Percentiles rank a stretch among this genome's conserved stretches.
phyloP scores from a whole-genome alignment of 805 yeast species.

The Blastobotrys americana region DNA sequence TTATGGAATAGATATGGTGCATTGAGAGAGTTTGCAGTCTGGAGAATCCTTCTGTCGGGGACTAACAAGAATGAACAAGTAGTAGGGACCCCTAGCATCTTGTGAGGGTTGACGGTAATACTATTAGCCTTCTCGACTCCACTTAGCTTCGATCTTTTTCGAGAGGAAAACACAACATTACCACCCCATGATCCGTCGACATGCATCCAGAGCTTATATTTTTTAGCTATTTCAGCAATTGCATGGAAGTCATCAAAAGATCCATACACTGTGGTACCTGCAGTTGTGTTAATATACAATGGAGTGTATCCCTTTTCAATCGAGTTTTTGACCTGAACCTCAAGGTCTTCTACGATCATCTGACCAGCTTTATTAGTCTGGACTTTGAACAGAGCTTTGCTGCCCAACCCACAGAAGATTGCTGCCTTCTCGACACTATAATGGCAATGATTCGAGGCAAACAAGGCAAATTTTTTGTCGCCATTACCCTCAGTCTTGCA shows the following conservation, averaged over 20 bases:
- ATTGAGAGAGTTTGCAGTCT: slow-evolving; percentile 61
- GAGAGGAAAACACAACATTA: slow-evolving; percentile 59
- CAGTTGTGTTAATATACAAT: slow-evolving; percentile 70
- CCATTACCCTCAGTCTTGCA: slow-evolving; percentile 57
- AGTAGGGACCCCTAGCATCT: slow-evolving; percentile 77
- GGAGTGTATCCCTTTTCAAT: slow-evolving; percentile 57
- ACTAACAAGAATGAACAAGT: slow-evolving; percentile 62
- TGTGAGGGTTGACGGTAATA: slow-evolving; percentile 77
- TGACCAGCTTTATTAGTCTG: slow-evolving; percentile 49
- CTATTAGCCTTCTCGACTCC: slow-evolving; percentile 68
- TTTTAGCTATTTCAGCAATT: slow-evolving; percentile 47
- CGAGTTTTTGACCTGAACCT: slow-evolving; percentile 38
- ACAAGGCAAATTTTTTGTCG: slow-evolving; percentile 54
- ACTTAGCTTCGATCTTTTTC: slow-evolving; percentile 38
- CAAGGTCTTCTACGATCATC: slow-evolving; percentile 47
- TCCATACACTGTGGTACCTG: slow-evolving; percentile 85
- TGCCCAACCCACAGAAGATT: slow-evolving; percentile 65
- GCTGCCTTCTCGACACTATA: slow-evolving; percentile 80
- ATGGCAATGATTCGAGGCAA: slow-evolving; percentile 65
- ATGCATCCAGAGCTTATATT: slow-evolving; percentile 64
- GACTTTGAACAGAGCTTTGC: slow-evolving; percentile 54
- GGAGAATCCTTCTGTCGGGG: slow-evolving; percentile 60
- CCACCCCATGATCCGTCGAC: slow-evolving; percentile 93
- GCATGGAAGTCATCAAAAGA: slow-evolving; percentile 64
- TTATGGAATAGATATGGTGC: slow-evolving; percentile 80